phyloP scores from a whole-genome alignment of 2,329 filamentous ascomycete genomes.

The Phialemoniopsis sp. region DNA sequence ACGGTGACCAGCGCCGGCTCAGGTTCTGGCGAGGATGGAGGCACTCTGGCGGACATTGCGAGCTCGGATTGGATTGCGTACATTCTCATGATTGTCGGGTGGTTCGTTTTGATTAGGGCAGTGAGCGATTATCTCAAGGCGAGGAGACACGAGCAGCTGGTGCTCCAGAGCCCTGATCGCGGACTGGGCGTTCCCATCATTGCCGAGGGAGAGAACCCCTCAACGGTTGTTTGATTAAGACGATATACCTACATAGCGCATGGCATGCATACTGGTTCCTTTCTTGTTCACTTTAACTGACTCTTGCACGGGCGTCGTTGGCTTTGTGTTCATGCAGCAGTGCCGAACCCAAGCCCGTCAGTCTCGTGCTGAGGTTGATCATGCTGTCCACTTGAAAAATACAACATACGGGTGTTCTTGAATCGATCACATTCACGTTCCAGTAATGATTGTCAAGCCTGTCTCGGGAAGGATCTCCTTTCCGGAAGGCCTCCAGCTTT shows the following conservation, averaged over 20 bases:
- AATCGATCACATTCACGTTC: too few species aligned
- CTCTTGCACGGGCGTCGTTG: too few species aligned
- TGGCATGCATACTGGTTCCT: background rate
- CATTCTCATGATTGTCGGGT: constrained; percentile 91
- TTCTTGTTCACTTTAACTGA: background rate
- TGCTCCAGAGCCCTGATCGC: constrained; percentile 87
- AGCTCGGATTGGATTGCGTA: constrained; percentile 89
- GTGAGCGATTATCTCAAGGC: constrained; percentile 87
- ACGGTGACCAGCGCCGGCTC: constrained; percentile 46
- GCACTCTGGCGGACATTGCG: constrained; percentile 53
- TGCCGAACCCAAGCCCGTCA: too few species aligned
- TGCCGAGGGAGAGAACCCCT: constrained; percentile 76
- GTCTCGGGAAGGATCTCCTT: too few species aligned
- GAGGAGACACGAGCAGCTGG: constrained; percentile 85
- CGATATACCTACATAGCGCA: too few species aligned
- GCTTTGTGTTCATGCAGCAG: too few species aligned
- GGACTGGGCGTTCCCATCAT: constrained; percentile 82
- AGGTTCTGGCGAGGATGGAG: constrained; percentile 29
- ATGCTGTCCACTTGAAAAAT: too few species aligned
- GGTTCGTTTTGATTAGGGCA: constrained; percentile 96
- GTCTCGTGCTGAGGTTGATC: too few species aligned
- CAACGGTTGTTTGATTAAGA: constrained; percentile 62
- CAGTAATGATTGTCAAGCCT: too few species aligned
- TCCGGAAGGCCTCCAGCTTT: too few species aligned
- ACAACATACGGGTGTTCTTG: too few species aligned